These are phyloP conservation scores for Celoporthe dispersa DNA, from an alignment of 2,329 filamentous ascomycete species.

Conservation along the genomic window DNA sequence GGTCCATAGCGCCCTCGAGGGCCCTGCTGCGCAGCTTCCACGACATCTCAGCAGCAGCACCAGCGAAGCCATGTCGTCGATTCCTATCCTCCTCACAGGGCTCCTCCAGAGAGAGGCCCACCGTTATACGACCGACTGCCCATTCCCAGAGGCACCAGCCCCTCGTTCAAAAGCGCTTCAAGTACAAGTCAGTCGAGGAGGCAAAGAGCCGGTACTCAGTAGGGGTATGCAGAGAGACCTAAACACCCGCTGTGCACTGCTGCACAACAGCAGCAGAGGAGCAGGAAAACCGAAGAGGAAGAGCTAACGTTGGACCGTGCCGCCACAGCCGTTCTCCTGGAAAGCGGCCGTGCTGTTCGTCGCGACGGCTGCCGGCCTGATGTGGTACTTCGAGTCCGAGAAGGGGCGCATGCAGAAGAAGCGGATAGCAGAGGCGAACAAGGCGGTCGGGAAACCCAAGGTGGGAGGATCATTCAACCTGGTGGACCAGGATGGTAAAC, in stretches of 20 bases:
- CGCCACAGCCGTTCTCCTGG: constrained; percentile 82
- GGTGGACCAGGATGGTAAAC: constrained; percentile 78
- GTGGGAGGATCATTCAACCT: constrained; percentile 88
- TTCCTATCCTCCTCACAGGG: constrained; percentile 45
- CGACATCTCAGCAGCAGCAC: constrained; percentile 33
- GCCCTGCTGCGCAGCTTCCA: constrained; percentile 41
- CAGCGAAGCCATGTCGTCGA: constrained; percentile 45
- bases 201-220: constrained; percentile 62
- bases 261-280: background rate
- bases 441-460: constrained; percentile 90
- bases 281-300: too few relatives aligned
- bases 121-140: constrained; percentile 28
- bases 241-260: background rate
- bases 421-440: constrained; percentile 86
- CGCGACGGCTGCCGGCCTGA: constrained; percentile 73
- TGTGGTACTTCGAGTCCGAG: constrained; percentile 91
- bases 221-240: constrained; percentile 48
- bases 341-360: constrained; percentile 88
- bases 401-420: constrained; percentile 90
- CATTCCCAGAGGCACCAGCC: constrained; percentile 34
- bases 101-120: constrained; percentile 32
- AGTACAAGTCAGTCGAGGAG: constrained; percentile 61
- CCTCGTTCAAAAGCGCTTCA: constrained; percentile 44
- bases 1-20: constrained; percentile 42
- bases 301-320: constrained; percentile 25